Evolutionary conservation across 2,329 filamentous ascomycete species (phyloP).

Genomic region (Pseudocercospora fijiensis): DNA sequence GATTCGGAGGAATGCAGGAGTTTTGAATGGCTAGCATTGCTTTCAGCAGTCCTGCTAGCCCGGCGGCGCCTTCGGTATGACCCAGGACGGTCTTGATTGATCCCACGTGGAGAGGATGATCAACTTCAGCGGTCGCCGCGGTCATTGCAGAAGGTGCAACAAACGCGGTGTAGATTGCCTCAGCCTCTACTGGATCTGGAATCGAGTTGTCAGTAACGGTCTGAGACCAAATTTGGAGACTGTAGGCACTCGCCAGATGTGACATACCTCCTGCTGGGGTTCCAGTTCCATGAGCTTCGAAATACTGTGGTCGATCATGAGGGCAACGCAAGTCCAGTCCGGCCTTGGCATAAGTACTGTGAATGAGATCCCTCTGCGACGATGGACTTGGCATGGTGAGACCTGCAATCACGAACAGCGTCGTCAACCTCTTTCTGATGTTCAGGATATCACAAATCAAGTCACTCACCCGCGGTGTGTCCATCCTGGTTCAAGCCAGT

Average conservation of each 20-base stretch:
- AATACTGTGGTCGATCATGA: constrained; percentile 21
- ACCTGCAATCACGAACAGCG: too few relatives aligned
- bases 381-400: constrained; percentile 43
- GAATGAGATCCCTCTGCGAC: constrained; percentile 42
- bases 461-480: constrained; percentile 28
- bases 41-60: constrained; percentile 32
- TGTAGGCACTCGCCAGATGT: too few relatives aligned
- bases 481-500: constrained; percentile 44
- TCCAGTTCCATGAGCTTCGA: constrained; percentile 38
- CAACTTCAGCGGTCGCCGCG: neutral
- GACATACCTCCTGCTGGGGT: constrained; percentile 34
- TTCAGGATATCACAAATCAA: too few relatives aligned
- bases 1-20: constrained; percentile 29
- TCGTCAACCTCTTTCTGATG: too few relatives aligned
- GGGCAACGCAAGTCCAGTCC: constrained; percentile 17
- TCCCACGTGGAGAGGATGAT: constrained; percentile 22
- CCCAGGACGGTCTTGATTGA: constrained; percentile 33
- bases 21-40: constrained; percentile 30
- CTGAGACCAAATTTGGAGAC: too few relatives aligned
- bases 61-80: constrained; percentile 28
- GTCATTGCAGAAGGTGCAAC: constrained; percentile 7
- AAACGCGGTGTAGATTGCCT: constrained; percentile 26
- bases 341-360: constrained; percentile 40
- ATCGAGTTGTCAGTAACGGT: too few relatives aligned
- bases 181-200: constrained; percentile 33